Evolutionary conservation across 2,329 filamentous ascomycete genomes (phyloP).

Genomic region (Myriosclerotinia duriaeana): DNA sequence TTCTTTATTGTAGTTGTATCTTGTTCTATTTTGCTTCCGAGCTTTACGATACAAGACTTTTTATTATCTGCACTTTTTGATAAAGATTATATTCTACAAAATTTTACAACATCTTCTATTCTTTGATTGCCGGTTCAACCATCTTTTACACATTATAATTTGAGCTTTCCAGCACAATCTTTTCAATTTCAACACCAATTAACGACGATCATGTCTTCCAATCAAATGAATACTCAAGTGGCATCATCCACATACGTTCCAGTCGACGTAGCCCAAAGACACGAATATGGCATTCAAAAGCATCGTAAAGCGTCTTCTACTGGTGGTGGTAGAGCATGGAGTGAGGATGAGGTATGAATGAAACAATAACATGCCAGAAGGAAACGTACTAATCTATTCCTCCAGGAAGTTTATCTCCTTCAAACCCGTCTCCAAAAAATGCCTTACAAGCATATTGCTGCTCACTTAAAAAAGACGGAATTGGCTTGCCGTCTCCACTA

Average conservation of each 20-base stretch:
- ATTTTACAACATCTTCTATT: slow-evolving; percentile 39
- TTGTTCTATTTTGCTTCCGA: slow-evolving; percentile 37
- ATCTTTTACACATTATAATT: slow-evolving; percentile 33
- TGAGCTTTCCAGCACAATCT: slow-evolving; percentile 17
- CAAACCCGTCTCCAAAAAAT: slow-evolving; percentile 84
- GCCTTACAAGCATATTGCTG: slow-evolving; percentile 87
- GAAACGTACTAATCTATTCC: not conserved
- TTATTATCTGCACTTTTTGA: slow-evolving; percentile 28
- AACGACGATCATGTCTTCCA: slow-evolving; percentile 40
- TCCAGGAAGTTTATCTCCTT: slow-evolving; percentile 76
- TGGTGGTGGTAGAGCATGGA: slow-evolving; percentile 78
- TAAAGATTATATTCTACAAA: slow-evolving; percentile 47
- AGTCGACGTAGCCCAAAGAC: slow-evolving; percentile 56
- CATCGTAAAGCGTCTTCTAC: slow-evolving; percentile 67
- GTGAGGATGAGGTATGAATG: slow-evolving; percentile 71
- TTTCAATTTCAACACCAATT: slow-evolving; percentile 32
- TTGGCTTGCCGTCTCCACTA: slow-evolving; percentile 84
- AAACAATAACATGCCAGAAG: not conserved
- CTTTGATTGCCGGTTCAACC: slow-evolving; percentile 40
- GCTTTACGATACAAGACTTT: slow-evolving; percentile 34
- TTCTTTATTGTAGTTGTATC: slow-evolving; percentile 47
- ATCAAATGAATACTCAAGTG: slow-evolving; percentile 41
- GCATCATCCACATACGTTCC: slow-evolving; percentile 39
- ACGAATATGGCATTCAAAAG: slow-evolving; percentile 62
- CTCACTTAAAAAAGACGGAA: slow-evolving; percentile 83